phyloP scores from a whole-genome alignment of 2,329 filamentous ascomycete genomes.

The Stemphylium lycopersici region DNA sequence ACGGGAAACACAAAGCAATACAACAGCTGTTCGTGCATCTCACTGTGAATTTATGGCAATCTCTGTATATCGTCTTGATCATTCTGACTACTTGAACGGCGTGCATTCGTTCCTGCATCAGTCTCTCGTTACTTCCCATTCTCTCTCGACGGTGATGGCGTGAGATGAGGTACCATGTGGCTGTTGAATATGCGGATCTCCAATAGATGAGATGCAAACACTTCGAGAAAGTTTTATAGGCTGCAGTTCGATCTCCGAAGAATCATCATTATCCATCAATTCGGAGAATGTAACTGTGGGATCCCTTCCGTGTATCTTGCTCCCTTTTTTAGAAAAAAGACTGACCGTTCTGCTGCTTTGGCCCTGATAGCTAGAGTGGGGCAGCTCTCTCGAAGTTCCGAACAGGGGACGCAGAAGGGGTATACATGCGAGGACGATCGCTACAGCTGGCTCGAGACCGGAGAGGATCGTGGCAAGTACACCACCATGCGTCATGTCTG shows the following conservation, averaged over 20 bases:
- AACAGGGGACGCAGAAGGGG: conserved; percentile 26
- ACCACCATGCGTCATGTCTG: conserved; percentile 25
- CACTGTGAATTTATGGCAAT: too few species aligned
- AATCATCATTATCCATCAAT: conserved; percentile 1
- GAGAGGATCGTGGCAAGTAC: conserved; percentile 29
- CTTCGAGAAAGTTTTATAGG: background rate
- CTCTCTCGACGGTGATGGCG: background rate
- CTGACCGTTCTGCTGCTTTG: background rate
- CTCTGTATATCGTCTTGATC: too few species aligned
- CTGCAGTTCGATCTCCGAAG: conserved; percentile 7
- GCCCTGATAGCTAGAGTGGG: background rate
- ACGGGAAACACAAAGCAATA: too few species aligned
- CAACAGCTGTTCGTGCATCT: too few species aligned
- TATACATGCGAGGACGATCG: conserved; percentile 29
- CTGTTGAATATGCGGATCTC: background rate
- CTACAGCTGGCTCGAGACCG: conserved; percentile 27
- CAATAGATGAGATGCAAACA: background rate
- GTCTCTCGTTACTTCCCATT: background rate
- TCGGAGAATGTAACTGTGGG: conserved; percentile 5
- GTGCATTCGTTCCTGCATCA: too few species aligned
- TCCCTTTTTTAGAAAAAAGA: conserved; percentile 8
- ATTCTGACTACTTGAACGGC: too few species aligned
- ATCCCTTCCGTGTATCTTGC: background rate
- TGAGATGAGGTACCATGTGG: background rate
- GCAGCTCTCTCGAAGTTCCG: background rate